A percentile compares a stretch with the other conserved stretches of the same genome.
These are phyloP conservation scores for Clitopilus hobsonii DNA, from an alignment of 768 basidiomycete genomes.

Conservation along the genomic window DNA sequence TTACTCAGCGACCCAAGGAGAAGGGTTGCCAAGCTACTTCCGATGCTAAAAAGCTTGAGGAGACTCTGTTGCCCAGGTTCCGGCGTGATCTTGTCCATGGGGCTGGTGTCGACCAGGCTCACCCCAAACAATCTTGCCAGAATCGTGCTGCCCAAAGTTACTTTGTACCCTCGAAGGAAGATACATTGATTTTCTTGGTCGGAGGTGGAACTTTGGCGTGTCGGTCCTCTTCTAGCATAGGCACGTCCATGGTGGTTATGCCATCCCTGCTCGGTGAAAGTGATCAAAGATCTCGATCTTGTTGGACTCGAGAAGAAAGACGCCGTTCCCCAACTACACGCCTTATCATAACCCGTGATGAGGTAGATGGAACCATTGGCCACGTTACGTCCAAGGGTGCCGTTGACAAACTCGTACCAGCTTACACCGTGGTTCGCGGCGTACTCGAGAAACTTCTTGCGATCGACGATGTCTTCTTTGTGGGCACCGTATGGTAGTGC, in stretches of 20 bases:
- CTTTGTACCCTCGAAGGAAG: background rate
- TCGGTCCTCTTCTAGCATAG: background rate
- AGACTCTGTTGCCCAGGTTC: background rate
- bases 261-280: background rate
- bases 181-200: background rate
- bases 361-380: background rate
- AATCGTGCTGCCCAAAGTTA: background rate
- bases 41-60: background rate
- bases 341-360: background rate
- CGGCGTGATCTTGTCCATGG: background rate
- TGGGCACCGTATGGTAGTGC: background rate
- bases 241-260: background rate
- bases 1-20: too few relatives aligned
- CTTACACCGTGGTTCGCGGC: background rate
- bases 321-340: background rate
- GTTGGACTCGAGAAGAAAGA: too few relatives aligned
- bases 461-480: background rate
- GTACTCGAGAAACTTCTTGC: background rate
- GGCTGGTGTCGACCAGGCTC: background rate
- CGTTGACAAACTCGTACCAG: background rate
- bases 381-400: background rate
- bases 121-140: background rate
- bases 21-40: too few relatives aligned
- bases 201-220: background rate
- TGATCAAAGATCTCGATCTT: background rate